Evolutionary conservation across 1,139 yeast genomes (phyloP), one percentile per base, ranked within the genome.

Genomic region (Suhomyces atakaporum): DNA sequence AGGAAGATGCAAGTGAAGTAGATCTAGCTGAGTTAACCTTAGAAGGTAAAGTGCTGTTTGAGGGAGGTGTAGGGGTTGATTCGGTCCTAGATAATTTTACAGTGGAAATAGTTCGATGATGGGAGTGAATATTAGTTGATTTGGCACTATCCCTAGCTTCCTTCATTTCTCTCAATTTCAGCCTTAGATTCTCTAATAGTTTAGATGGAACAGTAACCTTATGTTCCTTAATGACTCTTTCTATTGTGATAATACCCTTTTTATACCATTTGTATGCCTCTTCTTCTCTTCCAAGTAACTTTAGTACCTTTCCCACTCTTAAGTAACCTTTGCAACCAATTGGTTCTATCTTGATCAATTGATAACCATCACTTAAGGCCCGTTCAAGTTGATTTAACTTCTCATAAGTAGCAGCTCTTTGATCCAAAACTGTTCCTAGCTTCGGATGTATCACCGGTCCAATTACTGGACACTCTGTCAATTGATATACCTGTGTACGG

Each of bases 271-370:
- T 59, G 43, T 63, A 69, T 0, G 85, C 81, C 19, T 69, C 74
- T 2, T 53, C 36, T 5, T 64, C 57, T 25, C 63, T 54, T 0
- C 60, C 56, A 37, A 58, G 40, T 7, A 49, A 40, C 31, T 56
- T 47, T 16, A 70, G 55, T 2, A 79, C 44, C 48, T 78, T 81
- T 2, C 79, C 77, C 1, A 63, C 53, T 31, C 88, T 53, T 18
- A 82, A 57, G 47, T 81, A 81, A 1, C 85, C 82, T 52, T 77
- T 81, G 45, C 81, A 67, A 27, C 79, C 73, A 29, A 70, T 59
- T 0, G 86, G 84, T 32, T 80, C 84, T 2, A 66, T 37, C 13
- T 56, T 51, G 3, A 74, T 58, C 46, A 76, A 58, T 28, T 50
- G 58, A 20, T 63, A 56, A 0, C 79, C 74, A 41, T 78, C 83